Conservation (phyloP, 1,284 basidiomycete genomes). For the Vanrija sp. region DNA sequence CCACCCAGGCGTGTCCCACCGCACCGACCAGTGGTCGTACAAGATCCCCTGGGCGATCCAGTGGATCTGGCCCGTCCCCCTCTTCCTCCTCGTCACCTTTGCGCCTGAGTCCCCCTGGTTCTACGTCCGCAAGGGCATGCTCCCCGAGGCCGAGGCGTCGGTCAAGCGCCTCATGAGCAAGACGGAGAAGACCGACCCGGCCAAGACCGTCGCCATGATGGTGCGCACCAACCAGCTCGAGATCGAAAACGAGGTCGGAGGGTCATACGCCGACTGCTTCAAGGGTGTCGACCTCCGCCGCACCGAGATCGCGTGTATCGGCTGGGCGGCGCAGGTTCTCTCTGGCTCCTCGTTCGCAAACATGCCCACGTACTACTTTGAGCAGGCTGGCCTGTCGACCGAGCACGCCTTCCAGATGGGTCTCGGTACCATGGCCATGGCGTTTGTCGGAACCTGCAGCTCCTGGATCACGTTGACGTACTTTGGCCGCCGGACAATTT, state of each 20-base stretch:
- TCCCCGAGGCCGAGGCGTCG: constrained; percentile 19
- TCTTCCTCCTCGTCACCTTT: constrained; percentile 18
- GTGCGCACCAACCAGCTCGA: constrained; percentile 34
- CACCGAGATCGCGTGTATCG: constrained; percentile 14
- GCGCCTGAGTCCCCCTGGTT: constrained; percentile 35
- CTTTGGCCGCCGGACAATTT: constrained; percentile 50
- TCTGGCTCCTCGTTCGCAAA: constrained; percentile 24
- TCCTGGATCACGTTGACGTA: constrained; percentile 25
- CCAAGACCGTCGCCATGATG: constrained; percentile 33
- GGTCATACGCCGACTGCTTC: constrained; percentile 31
- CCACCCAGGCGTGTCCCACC: constrained; percentile 1
- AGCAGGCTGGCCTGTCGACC: constrained; percentile 16
- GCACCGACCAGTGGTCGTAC: constrained; percentile 20
- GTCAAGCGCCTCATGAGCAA: constrained; percentile 18
- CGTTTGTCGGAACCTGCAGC: constrained; percentile 23
- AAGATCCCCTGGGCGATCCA: constrained; percentile 23
- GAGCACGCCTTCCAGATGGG: constrained; percentile 12
- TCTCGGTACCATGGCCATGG: constrained; percentile 5
- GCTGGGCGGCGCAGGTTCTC: constrained; percentile 20
- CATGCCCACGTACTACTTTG: constrained; percentile 25
- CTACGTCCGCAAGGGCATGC: constrained; percentile 25
- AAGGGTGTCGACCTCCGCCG: constrained; percentile 21
- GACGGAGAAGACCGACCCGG: constrained; percentile 19
- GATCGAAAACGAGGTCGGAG: constrained; percentile 14
- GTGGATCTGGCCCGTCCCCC: constrained; percentile 46